Evolutionary conservation across 1,284 basidiomycete species (phyloP).

Genomic region (Hypsizygus ulmarius): DNA sequence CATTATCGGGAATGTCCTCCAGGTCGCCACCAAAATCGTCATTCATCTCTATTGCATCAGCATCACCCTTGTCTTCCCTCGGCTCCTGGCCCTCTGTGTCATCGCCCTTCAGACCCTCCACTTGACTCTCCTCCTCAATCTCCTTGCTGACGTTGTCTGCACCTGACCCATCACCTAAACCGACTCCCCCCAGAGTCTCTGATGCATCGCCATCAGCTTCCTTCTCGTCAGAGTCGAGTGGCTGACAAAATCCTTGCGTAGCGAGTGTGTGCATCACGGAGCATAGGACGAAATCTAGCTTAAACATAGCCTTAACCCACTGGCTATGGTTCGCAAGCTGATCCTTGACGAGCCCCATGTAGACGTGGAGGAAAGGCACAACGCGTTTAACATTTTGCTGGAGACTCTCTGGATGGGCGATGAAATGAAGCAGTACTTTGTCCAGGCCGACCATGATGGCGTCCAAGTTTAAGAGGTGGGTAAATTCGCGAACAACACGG

Average conservation of each 20-base stretch:
- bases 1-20: constrained; percentile 74
- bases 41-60: constrained; percentile 72
- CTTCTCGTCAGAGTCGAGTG: constrained; percentile 61
- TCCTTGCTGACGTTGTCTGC: constrained; percentile 88
- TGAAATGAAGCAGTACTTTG: constrained; percentile 30
- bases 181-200: constrained; percentile 71
- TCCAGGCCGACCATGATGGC: constrained; percentile 38
- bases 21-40: constrained; percentile 81
- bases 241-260: constrained; percentile 90
- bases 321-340: constrained; percentile 54
- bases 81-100: constrained; percentile 51
- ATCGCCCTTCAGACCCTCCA: constrained; percentile 87
- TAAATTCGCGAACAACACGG: constrained; percentile 35
- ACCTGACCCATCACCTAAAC: constrained; percentile 85
- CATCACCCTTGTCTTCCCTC: constrained; percentile 54
- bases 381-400: constrained; percentile 38
- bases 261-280: constrained; percentile 75
- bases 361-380: constrained; percentile 67
- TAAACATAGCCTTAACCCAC: constrained; percentile 83
- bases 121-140: constrained; percentile 93
- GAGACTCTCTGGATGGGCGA: constrained; percentile 26
- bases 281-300: constrained; percentile 79
- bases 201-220: constrained; percentile 50
- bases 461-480: constrained; percentile 45
- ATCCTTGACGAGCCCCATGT: constrained; percentile 49